phyloP scores from a whole-genome alignment of 2,329 filamentous ascomycete genomes.

The Hymenoscyphus fructigenus region DNA sequence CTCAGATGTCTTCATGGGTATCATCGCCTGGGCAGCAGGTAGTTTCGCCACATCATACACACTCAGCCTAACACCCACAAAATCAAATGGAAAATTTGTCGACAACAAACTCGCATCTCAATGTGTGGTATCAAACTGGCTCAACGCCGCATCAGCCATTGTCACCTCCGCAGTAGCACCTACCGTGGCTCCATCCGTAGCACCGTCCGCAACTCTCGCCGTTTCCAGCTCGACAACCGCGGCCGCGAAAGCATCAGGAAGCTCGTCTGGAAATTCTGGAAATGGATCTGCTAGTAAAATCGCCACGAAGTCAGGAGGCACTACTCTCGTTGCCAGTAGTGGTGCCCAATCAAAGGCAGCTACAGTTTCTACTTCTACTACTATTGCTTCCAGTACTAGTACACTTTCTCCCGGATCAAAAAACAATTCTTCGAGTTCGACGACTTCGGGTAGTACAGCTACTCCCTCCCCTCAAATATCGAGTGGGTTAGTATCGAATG shows the following conservation, averaged over 20 bases:
- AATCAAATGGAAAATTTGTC: conserved; percentile 26
- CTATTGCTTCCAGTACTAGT: neutral
- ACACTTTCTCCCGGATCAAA: neutral
- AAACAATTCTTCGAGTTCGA: neutral
- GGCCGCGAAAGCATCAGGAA: neutral
- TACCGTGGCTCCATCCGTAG: neutral
- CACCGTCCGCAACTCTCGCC: neutral
- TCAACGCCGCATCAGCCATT: conserved; percentile 19
- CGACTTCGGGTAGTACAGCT: neutral
- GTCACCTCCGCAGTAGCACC: conserved; percentile 6
- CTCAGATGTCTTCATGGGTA: conserved; percentile 40
- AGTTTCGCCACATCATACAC: conserved; percentile 32
- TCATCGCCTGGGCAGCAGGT: conserved; percentile 41
- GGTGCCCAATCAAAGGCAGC: neutral
- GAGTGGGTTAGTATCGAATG: neutral
- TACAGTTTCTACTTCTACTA: neutral
- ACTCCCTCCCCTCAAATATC: neutral
- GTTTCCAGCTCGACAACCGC: neutral
- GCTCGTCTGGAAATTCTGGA: neutral
- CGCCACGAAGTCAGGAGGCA: neutral
- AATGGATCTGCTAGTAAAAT: neutral
- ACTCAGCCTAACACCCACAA: conserved; percentile 26
- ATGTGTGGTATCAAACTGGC: conserved; percentile 29
- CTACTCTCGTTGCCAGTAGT: neutral
- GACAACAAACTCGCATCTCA: conserved; percentile 26